Evolutionary conservation across 2,329 filamentous ascomycete species (phyloP), one percentile per base, ranked within the genome.

Genomic region (Fusarium newnesense): DNA sequence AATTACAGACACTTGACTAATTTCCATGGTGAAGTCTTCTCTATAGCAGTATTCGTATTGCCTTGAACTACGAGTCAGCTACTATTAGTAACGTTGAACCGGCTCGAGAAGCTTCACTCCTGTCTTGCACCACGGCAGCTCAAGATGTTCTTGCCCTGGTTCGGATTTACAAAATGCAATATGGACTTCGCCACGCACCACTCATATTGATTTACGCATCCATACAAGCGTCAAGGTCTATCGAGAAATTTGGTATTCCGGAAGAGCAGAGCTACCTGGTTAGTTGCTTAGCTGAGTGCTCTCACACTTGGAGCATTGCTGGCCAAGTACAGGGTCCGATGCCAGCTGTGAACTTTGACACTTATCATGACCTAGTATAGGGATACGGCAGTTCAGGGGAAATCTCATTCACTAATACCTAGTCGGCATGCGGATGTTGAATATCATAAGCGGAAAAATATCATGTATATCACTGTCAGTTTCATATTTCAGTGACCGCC

Each of bases 261-360:
- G 60, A 63, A 15, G 60, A 63, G 32, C 53, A 63, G 12, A 60
- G 28, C 16, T 63, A 63, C 13, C n/a, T 63, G 13, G 21, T 60
- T 4, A 36, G 16, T 16, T 63, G 42, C 18, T 26, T 63, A 4
- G 28, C 54, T 12, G 60, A 63, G 36, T 60, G 60, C 18, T 36
- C 60, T 36, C 24, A 26, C 5, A 63, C 60, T 36, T 64, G 61
- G 58, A 60, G 46, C n/a, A 60, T 60, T 6, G 58, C 58, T 13
- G 30, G 46, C 4, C 46, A 54, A 40, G 46, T 60, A 12, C 58
- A 60, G 4, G 36, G 36, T 2, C 36, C 58, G 24, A 34, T 40
- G 36, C 46, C 46, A 7, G 36, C 5, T 13, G 46, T 19, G 7
- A n/a, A n/a, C 5, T 7, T 60, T n/a, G 36, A 40, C 5, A 16